Percentiles rank a stretch among this genome's conserved stretches.
Evolutionary conservation across 2,329 filamentous ascomycete species (phyloP).

Genomic region (Exophiala bonariae): DNA sequence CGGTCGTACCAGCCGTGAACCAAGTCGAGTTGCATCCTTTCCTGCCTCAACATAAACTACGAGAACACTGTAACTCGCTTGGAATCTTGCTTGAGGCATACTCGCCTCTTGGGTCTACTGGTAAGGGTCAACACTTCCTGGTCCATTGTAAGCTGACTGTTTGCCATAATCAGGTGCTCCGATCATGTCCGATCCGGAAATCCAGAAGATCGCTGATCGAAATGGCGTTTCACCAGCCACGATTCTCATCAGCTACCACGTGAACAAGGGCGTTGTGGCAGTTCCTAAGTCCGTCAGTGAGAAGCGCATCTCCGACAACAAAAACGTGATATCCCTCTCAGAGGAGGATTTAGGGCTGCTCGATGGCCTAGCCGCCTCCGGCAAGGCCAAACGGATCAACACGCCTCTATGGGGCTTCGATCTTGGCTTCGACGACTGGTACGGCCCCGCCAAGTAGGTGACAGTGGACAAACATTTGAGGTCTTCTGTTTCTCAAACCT

Average conservation of each 20-base stretch:
- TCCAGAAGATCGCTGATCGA: constrained; percentile 8
- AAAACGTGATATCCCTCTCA: constrained; percentile 5
- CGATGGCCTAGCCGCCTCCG: constrained; percentile 31
- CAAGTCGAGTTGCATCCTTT: constrained; percentile 31
- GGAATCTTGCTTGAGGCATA: constrained; percentile 12
- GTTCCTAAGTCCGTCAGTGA: constrained; percentile 12
- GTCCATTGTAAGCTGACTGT: constrained; percentile 48
- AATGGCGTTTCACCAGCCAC: constrained; percentile 12
- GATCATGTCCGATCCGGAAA: constrained; percentile 12
- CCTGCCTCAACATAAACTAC: constrained; percentile 31
- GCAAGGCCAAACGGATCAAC: constrained; percentile 36
- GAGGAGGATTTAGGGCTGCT: constrained; percentile 29
- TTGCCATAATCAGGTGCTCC: constrained; percentile 11
- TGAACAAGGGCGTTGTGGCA: constrained; percentile 11
- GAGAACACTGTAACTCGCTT: constrained; percentile 23
- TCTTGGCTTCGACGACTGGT: constrained; percentile 33
- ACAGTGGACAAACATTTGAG: neutral
- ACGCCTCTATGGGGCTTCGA: constrained; percentile 36
- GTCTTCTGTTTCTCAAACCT: no score
- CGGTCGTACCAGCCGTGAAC: constrained; percentile 32
- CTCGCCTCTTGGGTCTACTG: constrained; percentile 16
- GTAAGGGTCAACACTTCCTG: no score
- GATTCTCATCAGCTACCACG: constrained; percentile 15
- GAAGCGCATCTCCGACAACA: constrained; percentile 11
- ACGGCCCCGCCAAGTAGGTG: constrained; percentile 13